Conservation (phyloP, 1,284 basidiomycete genomes). For the Neolentinus lepideus region DNA sequence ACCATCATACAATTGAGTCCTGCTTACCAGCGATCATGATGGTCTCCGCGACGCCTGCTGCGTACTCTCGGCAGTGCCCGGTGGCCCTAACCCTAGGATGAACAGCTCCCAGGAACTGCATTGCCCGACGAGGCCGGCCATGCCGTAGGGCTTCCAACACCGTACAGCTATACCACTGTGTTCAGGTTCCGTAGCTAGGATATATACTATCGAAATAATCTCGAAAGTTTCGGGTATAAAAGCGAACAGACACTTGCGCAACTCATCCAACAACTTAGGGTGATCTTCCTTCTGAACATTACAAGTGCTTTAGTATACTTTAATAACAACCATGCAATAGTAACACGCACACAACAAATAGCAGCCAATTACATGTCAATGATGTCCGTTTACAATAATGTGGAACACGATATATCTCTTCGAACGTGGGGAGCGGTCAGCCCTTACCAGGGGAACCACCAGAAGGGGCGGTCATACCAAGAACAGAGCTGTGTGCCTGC, state of each 20-base stretch:
- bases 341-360: background rate
- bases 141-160: background rate
- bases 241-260: no score
- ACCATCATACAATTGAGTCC: no score
- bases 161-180: background rate
- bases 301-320: background rate
- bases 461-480: background rate
- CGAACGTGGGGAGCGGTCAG: background rate
- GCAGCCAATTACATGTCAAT: background rate
- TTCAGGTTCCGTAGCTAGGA: no score
- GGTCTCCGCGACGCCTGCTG: no score
- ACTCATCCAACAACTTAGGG: no score
- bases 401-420: background rate
- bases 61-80: no score
- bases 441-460: background rate
- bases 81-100: no score
- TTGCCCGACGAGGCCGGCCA: background rate
- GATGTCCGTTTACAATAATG: background rate
- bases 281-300: background rate
- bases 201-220: no score
- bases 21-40: no score
- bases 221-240: no score
- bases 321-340: background rate
- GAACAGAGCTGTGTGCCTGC: background rate
- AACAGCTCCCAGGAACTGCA: no score